Conservation (phyloP, 1,284 basidiomycete species). For the Cutaneotrichosporon arboriforme region DNA sequence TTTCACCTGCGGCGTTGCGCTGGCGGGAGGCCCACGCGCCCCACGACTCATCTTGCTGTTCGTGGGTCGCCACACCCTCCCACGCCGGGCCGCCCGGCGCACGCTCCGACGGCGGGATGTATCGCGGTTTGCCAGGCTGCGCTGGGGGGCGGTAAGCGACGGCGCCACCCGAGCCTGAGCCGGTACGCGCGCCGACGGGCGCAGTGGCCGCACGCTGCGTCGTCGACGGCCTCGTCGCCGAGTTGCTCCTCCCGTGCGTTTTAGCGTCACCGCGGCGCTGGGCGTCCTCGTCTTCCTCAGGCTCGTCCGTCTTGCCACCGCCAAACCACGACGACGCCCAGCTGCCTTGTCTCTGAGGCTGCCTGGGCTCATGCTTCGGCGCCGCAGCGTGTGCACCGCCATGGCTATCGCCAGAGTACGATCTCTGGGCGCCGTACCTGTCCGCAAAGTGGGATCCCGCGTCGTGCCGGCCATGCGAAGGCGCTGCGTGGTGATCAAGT, state of each 20-base stretch:
- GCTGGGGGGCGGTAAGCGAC: not conserved
- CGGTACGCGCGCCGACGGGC: too few species aligned
- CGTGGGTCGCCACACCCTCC: not conserved
- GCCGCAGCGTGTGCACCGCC: too few species aligned
- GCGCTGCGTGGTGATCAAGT: not conserved
- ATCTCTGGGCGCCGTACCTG: not conserved
- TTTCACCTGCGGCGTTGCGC: conserved; percentile 3
- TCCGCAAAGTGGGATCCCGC: conserved; percentile 1
- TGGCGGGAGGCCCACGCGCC: conserved; percentile 11
- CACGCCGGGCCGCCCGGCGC: conserved; percentile 3
- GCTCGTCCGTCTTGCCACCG: not conserved
- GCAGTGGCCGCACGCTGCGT: too few species aligned
- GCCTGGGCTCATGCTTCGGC: too few species aligned
- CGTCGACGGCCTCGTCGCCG: too few species aligned
- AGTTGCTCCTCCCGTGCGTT: not conserved
- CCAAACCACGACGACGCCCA: conserved; percentile 3
- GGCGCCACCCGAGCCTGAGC: not conserved
- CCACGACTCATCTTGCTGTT: conserved; percentile 4
- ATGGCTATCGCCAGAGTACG: not conserved
- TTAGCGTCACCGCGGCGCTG: not conserved
- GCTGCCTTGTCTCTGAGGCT: not conserved
- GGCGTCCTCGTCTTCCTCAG: not conserved
- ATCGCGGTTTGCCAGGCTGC: not conserved
- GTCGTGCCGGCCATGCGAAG: not conserved
- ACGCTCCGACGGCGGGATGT: conserved; percentile 17